Evolutionary conservation across 2,329 filamentous ascomycete genomes (phyloP).

Genomic region (Apiospora rasikravindrae): DNA sequence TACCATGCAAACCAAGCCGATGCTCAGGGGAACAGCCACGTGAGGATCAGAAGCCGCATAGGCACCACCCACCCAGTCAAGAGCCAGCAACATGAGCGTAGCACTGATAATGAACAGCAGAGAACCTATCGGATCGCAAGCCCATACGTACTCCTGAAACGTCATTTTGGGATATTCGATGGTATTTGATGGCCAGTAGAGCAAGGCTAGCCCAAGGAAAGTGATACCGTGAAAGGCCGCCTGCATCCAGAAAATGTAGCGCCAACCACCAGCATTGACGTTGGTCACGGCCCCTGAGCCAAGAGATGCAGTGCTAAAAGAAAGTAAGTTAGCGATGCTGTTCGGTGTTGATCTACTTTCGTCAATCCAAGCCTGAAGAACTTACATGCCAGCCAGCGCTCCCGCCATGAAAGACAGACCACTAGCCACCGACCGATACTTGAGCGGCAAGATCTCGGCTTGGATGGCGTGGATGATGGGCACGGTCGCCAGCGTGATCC

Average conservation of each 20-base stretch:
- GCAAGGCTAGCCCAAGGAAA: slow-evolving; percentile 51
- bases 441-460: slow-evolving; percentile 60
- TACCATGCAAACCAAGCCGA: slow-evolving; percentile 48
- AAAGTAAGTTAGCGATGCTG: too few relatives aligned
- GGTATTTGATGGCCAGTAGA: slow-evolving; percentile 52
- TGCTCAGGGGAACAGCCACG: slow-evolving; percentile 46
- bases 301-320: slow-evolving; percentile 50
- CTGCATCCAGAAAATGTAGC: slow-evolving; percentile 65
- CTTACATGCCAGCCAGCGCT: slow-evolving; percentile 54
- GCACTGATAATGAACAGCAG: slow-evolving; percentile 43
- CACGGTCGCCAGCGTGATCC: slow-evolving; percentile 58
- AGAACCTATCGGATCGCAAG: slow-evolving; percentile 54
- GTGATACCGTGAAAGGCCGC: slow-evolving; percentile 57
- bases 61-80: slow-evolving; percentile 52
- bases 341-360: neutral
- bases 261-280: slow-evolving; percentile 52
- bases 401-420: slow-evolving; percentile 58
- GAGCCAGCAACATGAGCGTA: slow-evolving; percentile 43
- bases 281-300: slow-evolving; percentile 59
- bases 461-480: slow-evolving; percentile 62
- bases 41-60: slow-evolving; percentile 47
- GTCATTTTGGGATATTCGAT: slow-evolving; percentile 45
- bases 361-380: neutral
- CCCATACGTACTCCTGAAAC: slow-evolving; percentile 48
- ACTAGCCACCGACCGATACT: slow-evolving; percentile 61